Evolutionary conservation across 306 rosid genomes (phyloP), one percentile per base, ranked within the genome.

Genomic region (Phaseolus lunatus): DNA sequence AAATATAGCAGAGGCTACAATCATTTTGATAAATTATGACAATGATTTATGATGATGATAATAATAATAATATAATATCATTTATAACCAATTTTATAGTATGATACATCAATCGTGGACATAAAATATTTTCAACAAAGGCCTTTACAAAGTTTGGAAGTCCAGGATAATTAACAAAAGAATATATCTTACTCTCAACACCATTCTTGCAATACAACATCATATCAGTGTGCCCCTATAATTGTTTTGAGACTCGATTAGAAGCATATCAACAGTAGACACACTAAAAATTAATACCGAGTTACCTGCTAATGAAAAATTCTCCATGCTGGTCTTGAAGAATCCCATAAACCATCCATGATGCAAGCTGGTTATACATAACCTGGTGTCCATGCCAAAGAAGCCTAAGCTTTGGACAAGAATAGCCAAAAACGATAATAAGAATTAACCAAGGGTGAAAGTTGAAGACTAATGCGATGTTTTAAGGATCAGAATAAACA

Each of bases 381-480:
- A 92, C 93, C 88, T 92, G 99, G 88, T 95, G 94, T 50, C 94
- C 97, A 45, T 92, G 99, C 99, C 99, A 92, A 71, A 95, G 99
- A 84, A 95, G 97, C 94, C 99, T 95, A 84, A 49, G 86, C 80
- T 90, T 89, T 83, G 89, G 86, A 63, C 84, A 86, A 63, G 23
- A 83, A 68, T 11, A 81, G 76, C 71, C 43, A 35, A 73, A 49
- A 45, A 70, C 31, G 26, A 43, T 35, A 72, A 77, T 72, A 50
- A 79, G 58, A 57, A 72, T 80, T 79, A 75, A 78, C 71, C 61
- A 27, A 47, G 26, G 62, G 66, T 19, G 39, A 22, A 26, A 80
- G 49, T 24, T 16, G 61, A 54, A 68, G 72, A 72, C 59, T 18
- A 13, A 67, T 50, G 44, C 70, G 67, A 59, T 43, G 22, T 69